Evolutionary conservation across 345 rosid species (phyloP), one percentile per base, ranked within the genome.

Genomic region (Salix brachista): DNA sequence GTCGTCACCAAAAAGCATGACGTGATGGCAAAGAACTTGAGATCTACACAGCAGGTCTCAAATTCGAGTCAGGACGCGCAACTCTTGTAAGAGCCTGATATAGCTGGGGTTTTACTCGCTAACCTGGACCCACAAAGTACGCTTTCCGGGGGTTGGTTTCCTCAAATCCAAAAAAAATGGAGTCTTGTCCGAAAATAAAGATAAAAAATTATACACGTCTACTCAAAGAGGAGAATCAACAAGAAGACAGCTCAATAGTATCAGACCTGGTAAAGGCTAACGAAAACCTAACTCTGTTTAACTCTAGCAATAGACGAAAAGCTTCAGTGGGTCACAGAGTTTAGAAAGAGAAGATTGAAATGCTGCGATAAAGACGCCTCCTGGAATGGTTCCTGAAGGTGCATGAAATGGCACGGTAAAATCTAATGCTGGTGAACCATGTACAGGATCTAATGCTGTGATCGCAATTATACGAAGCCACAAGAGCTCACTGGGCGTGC

Each of bases 291-390:
- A 81, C 88, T 26, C 64, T 79, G 75, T 75, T 91, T 34, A 69
- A 78, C 87, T 5, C 58, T 96, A 46, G 85, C 95, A 4, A 75
- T 77, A 4, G 91, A 88, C 61, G 97, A 97, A 10, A 82, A 73
- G 80, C 85, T 90, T 69, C 81, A 74, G 50, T 89, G 93, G 94
- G 77, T 91, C 91, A 77, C 72, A 42, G 89, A 83, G 37, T 67
- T 92, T 93, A n/a, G 91, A 87, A 83, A 90, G 99, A 83, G 88
- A 82, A 75, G 99, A 93, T 79, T 96, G 99, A 98, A 83, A 75
- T 78, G 79, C 72, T 81, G 95, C 98, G 74, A 85, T 93, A 48
- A 92, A 88, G 69, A 80, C 86, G 77, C 99, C 99, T 4, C 75
- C 93, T 16, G 98, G 99, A 81, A 80, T 92, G 79, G 83, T 93